A percentile compares a stretch with the other conserved stretches of the same genome.
phyloP scores from a whole-genome alignment of 768 basidiomycete genomes.

The Hygrophorus russula region DNA sequence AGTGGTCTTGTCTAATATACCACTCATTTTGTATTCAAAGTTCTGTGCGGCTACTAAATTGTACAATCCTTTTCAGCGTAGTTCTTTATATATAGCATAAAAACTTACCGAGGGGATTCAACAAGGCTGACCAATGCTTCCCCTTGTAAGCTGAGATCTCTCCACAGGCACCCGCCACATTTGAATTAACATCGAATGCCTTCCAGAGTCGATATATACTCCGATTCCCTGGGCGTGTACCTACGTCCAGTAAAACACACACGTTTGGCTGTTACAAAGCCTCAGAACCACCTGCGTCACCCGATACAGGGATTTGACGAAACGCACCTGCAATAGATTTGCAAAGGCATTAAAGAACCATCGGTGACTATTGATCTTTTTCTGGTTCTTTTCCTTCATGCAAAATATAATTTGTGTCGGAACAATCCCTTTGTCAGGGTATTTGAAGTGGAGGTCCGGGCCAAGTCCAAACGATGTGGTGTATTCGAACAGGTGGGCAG shows the following conservation, averaged over 20 bases:
- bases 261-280: constrained; percentile 61
- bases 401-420: constrained; percentile 92
- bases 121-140: constrained; percentile 65
- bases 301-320: neutral
- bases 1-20: constrained; percentile 84
- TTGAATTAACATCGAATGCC: constrained; percentile 83
- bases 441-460: constrained; percentile 71
- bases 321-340: constrained; percentile 61
- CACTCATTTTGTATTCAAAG: constrained; percentile 89
- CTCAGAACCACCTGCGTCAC: constrained; percentile 1
- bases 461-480: constrained; percentile 75
- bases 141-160: constrained; percentile 93
- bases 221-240: constrained; percentile 80
- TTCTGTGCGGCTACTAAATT: constrained; percentile 80
- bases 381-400: constrained; percentile 89
- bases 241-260: constrained; percentile 88
- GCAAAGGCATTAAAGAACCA: constrained; percentile 98
- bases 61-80: neutral
- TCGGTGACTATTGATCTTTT: constrained; percentile 93
- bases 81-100: neutral
- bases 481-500: constrained; percentile 70
- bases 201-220: constrained; percentile 96
- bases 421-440: constrained; percentile 86
- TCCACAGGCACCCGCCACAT: constrained; percentile 94
- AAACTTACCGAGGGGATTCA: constrained; percentile 74